phyloP scores from a whole-genome alignment of 352 stramenopile species.

The Blastocystis sp. region DNA sequence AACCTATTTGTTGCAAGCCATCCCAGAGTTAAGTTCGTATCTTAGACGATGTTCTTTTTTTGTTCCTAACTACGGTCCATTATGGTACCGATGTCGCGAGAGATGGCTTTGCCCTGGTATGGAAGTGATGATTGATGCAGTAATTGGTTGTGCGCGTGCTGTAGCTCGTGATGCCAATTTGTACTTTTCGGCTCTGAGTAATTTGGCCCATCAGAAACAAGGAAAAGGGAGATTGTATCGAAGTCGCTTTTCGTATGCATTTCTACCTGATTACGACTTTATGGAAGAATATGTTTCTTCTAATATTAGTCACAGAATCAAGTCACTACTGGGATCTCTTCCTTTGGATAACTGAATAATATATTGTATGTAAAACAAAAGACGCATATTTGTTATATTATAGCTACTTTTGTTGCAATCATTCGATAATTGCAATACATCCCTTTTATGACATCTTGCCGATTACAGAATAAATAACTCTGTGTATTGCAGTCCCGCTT shows the following conservation, averaged over 20 bases:
- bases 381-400: not conserved
- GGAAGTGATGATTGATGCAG: not conserved
- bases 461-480: conserved; percentile 21
- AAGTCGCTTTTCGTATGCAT: not conserved
- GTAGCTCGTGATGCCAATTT: not conserved
- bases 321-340: not conserved
- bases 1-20: not conserved
- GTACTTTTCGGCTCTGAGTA: not conserved
- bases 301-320: not conserved
- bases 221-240: not conserved
- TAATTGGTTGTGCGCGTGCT: not conserved
- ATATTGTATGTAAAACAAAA: not conserved
- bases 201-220: not conserved
- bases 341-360: not conserved
- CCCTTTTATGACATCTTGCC: not conserved
- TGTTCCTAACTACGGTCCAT: conserved; percentile 12
- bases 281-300: not conserved
- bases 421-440: not conserved
- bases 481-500: not conserved
- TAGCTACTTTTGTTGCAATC: not conserved
- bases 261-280: not conserved
- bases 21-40: not conserved
- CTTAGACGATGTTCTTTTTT: not conserved
- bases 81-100: conserved; percentile 11
- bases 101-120: not conserved